Percentiles rank a stretch among this genome's conserved stretches.
phyloP scores from a whole-genome alignment of 2,329 filamentous ascomycete genomes.

The Pezicula rhizophila region DNA sequence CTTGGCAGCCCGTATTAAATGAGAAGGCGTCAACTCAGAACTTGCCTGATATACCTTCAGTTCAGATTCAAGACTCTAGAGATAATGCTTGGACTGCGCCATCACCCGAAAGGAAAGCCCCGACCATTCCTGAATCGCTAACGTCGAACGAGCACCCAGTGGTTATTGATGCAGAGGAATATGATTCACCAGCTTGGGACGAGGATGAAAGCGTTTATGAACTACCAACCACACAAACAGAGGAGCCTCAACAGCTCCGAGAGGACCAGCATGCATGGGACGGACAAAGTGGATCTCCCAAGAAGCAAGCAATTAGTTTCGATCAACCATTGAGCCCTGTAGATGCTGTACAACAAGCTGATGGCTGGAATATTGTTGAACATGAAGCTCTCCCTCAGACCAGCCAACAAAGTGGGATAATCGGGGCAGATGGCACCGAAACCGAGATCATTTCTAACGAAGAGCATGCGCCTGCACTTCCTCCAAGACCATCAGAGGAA shows the following conservation, averaged over 20 bases:
- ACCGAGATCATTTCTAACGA: constrained; percentile 8
- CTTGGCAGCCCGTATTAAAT: constrained; percentile 23
- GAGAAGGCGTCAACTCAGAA: constrained; percentile 10
- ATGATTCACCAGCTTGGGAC: constrained; percentile 27
- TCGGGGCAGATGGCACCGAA: constrained; percentile 10
- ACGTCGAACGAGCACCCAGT: constrained; percentile 14
- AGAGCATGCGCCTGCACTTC: constrained; percentile 20
- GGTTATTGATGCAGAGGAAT: constrained; percentile 23
- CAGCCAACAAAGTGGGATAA: constrained; percentile 19
- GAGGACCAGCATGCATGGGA: constrained; percentile 25
- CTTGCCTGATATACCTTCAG: constrained; percentile 9
- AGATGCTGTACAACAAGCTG: constrained; percentile 12
- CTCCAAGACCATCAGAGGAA: constrained; percentile 19
- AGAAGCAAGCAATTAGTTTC: not conserved
- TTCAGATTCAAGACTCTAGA: constrained; percentile 19
- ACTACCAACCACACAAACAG: constrained; percentile 11
- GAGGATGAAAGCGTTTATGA: constrained; percentile 22
- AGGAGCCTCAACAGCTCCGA: constrained; percentile 15
- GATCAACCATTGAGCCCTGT: constrained; percentile 6
- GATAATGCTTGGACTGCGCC: constrained; percentile 21
- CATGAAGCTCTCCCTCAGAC: constrained; percentile 12
- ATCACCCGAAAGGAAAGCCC: constrained; percentile 8
- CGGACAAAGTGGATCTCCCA: constrained; percentile 12
- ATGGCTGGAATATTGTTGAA: constrained; percentile 24
- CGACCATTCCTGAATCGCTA: constrained; percentile 6